phyloP scores from a whole-genome alignment of 2,329 filamentous ascomycete genomes.

The Pseudogymnoascus sp. region DNA sequence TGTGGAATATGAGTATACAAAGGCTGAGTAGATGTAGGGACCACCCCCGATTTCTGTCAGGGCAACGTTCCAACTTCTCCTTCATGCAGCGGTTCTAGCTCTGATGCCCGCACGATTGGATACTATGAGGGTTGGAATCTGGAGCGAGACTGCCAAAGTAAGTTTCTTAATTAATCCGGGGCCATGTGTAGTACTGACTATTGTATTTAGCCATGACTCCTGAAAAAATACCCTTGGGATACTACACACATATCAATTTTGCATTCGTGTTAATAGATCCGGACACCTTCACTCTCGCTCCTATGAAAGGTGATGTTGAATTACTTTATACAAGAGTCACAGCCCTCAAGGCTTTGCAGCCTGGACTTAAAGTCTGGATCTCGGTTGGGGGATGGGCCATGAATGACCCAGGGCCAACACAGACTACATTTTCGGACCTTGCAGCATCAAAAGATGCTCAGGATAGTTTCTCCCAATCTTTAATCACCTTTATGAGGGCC shows the following conservation, averaged over 20 bases:
- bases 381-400: slow-evolving; percentile 34
- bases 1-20: background rate
- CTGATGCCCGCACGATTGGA: slow-evolving; percentile 19
- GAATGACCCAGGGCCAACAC: slow-evolving; percentile 26
- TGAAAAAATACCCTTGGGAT: slow-evolving; percentile 19
- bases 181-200: background rate
- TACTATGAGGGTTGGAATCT: slow-evolving; percentile 29
- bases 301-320: slow-evolving; percentile 18
- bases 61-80: background rate
- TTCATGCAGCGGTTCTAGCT: background rate
- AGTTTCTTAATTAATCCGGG: background rate
- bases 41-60: slow-evolving; percentile 9
- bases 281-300: slow-evolving; percentile 17
- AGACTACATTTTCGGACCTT: slow-evolving; percentile 27
- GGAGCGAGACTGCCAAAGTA: slow-evolving; percentile 18
- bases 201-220: slow-evolving; percentile 11
- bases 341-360: slow-evolving; percentile 22
- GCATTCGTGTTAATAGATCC: slow-evolving; percentile 35
- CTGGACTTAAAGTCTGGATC: slow-evolving; percentile 25
- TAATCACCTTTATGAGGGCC: slow-evolving; percentile 31
- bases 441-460: slow-evolving; percentile 22
- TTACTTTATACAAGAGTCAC: slow-evolving; percentile 19
- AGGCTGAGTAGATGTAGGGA: slow-evolving; percentile 1
- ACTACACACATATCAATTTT: slow-evolving; percentile 27
- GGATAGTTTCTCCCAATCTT: slow-evolving; percentile 28